These are phyloP conservation scores for Citrus inodora DNA, from an alignment of 345 rosid species.

Conservation along the genomic window DNA sequence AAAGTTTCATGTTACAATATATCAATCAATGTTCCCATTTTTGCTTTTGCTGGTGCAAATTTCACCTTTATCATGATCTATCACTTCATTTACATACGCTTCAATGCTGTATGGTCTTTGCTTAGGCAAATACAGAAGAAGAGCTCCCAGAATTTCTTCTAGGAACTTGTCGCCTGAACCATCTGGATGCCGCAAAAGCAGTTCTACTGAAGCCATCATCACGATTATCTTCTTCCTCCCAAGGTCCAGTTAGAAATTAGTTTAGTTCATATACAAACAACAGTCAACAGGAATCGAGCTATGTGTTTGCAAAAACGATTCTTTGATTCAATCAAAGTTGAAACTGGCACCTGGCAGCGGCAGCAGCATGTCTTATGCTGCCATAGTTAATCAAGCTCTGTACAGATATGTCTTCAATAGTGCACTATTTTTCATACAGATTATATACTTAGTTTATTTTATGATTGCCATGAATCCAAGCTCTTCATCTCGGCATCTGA, in stretches of 20 bases:
- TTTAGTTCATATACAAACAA: neutral
- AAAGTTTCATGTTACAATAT: neutral
- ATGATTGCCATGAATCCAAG: neutral
- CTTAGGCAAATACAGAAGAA: slow-evolving; percentile 78
- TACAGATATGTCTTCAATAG: slow-evolving; percentile 16
- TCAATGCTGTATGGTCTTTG: neutral
- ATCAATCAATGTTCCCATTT: neutral
- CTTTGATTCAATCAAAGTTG: slow-evolving; percentile 31
- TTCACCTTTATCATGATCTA: neutral
- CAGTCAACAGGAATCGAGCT: neutral
- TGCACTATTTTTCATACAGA: neutral
- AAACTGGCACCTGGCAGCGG: neutral
- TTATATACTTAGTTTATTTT: neutral
- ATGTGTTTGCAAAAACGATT: slow-evolving; percentile 14
- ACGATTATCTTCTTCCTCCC: neutral
- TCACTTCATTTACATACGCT: neutral
- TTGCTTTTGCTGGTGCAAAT: neutral
- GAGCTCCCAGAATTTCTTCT: slow-evolving; percentile 93
- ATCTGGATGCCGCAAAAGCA: slow-evolving; percentile 72
- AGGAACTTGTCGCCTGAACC: slow-evolving; percentile 87
- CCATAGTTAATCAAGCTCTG: slow-evolving; percentile 13
- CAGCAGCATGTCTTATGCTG: neutral
- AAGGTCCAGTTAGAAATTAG: neutral
- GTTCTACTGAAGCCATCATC: slow-evolving; percentile 39
- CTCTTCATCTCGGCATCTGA: neutral